These are phyloP conservation scores for Aegilops tauschii DNA, from an alignment of 176 grass and related monocot species.

Conservation along the genomic window DNA sequence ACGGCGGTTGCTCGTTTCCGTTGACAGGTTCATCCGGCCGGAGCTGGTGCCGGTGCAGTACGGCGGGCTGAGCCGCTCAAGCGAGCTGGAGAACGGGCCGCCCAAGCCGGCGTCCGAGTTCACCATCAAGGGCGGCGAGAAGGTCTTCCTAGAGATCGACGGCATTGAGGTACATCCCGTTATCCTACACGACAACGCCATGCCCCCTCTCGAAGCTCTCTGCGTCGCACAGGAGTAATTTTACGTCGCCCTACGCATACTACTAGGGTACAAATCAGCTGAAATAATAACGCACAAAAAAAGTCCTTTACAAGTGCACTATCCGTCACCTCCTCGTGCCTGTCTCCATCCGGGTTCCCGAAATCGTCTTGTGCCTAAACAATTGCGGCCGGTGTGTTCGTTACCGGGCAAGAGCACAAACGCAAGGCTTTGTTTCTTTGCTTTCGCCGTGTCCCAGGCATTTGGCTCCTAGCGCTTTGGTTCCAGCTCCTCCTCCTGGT, in stretches of 20 bases:
- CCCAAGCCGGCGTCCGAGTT: constrained; percentile 98
- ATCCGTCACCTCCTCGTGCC: not conserved
- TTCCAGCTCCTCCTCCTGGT: not conserved
- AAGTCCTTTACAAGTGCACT: too few species aligned
- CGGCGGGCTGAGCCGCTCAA: constrained; percentile 74
- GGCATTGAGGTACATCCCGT: constrained; percentile 78
- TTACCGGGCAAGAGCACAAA: constrained; percentile 6
- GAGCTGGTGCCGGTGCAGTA: constrained; percentile 93
- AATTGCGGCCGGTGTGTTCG: constrained; percentile 1
- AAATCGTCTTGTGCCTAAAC: not conserved
- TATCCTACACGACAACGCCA: not conserved
- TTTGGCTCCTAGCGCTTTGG: not conserved
- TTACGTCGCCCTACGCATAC: not conserved
- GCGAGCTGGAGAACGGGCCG: constrained; percentile 80
- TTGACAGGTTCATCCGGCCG: constrained; percentile 77
- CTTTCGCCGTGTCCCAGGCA: constrained; percentile 25
- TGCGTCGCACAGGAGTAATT: not conserved
- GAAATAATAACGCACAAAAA: too few species aligned
- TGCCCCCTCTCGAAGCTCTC: not conserved
- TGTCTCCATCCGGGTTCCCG: constrained; percentile 3
- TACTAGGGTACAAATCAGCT: too few species aligned
- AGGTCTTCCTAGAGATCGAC: constrained; percentile 94
- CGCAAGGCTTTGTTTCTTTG: not conserved
- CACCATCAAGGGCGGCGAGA: constrained; percentile 91
- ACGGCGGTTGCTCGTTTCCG: not conserved